Conservation (phyloP, 371 early-diverging fungal species). For the Apophysomyces sp. region DNA sequence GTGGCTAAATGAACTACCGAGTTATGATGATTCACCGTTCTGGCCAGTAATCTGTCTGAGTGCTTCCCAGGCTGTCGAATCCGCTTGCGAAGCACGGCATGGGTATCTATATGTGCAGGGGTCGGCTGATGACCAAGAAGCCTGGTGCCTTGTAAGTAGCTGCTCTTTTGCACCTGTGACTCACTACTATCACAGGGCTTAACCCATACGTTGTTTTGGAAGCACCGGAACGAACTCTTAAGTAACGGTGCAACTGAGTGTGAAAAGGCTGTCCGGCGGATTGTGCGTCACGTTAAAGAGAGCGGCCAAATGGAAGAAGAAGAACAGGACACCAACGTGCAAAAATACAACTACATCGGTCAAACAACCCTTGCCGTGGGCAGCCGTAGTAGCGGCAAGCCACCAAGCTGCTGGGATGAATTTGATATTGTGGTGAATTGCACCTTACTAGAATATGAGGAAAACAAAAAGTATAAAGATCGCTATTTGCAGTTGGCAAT, state of each 20-base stretch:
- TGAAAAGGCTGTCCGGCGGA: slow-evolving; percentile 38
- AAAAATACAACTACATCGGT: slow-evolving; percentile 50
- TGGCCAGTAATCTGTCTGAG: slow-evolving; percentile 72
- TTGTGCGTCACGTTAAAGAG: slow-evolving; percentile 31
- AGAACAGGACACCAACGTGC: neutral
- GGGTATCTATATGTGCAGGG: slow-evolving; percentile 85
- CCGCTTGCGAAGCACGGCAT: slow-evolving; percentile 38
- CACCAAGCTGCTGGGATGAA: slow-evolving; percentile 52
- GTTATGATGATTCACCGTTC: slow-evolving; percentile 52
- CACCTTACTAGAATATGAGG: slow-evolving; percentile 41
- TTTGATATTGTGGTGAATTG: slow-evolving; percentile 74
- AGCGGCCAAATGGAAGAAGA: slow-evolving; percentile 6
- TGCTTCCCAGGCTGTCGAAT: slow-evolving; percentile 66
- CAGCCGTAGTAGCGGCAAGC: slow-evolving; percentile 42
- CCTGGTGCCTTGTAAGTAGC: slow-evolving; percentile 66
- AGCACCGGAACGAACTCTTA: slow-evolving; percentile 52
- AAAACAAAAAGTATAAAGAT: slow-evolving; percentile 14
- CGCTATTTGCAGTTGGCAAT: slow-evolving; percentile 62
- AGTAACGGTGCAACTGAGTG: slow-evolving; percentile 38
- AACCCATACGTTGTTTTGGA: slow-evolving; percentile 74
- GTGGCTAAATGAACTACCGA: slow-evolving; percentile 41
- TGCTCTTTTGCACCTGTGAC: neutral
- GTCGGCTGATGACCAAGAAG: slow-evolving; percentile 86
- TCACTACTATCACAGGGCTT: slow-evolving; percentile 8
- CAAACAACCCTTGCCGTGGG: slow-evolving; percentile 66